phyloP scores from a whole-genome alignment of 805 yeast species.

The Sugiyamaella marilandica region DNA sequence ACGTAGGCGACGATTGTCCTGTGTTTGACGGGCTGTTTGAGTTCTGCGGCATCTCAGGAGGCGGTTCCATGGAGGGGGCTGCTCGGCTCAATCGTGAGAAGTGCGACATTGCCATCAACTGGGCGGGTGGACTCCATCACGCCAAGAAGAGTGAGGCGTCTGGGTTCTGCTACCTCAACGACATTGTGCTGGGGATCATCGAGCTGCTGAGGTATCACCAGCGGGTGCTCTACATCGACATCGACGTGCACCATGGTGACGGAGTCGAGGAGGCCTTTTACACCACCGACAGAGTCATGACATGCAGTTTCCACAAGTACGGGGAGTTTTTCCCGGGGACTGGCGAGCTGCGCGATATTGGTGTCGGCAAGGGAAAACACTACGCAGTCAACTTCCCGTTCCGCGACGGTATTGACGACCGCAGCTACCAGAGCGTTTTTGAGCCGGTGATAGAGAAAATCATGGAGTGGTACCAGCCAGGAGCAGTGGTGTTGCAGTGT shows the following conservation, averaged over 20 bases:
- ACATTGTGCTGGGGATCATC: constrained; percentile 83
- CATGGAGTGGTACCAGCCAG: constrained; percentile 86
- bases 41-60: constrained; percentile 82
- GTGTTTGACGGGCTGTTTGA: constrained; percentile 93
- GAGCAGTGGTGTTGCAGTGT: constrained; percentile 91
- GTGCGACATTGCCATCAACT: constrained; percentile 91
- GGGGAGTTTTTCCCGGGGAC: constrained; percentile 98
- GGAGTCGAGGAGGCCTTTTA: constrained; percentile 98
- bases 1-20: constrained; percentile 96
- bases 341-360: constrained; percentile 84
- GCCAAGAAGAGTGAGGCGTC: constrained; percentile 93
- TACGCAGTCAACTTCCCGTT: constrained; percentile 88
- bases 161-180: constrained; percentile 94
- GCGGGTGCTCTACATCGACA: constrained; percentile 87
- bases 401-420: constrained; percentile 94
- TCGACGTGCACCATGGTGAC: constrained; percentile 95
- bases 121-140: constrained; percentile 96
- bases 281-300: constrained; percentile 93
- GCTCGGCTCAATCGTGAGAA: constrained; percentile 77
- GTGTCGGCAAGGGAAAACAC: constrained; percentile 84
- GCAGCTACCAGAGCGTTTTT: constrained; percentile 74
- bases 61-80: constrained; percentile 86
- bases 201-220: constrained; percentile 85
- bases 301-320: constrained; percentile 91
- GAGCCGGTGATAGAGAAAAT: constrained; percentile 69